A percentile compares a stretch with the other conserved stretches of the same genome.
Conservation (phyloP, 1,139 yeast genomes). For the Nakaseomyces sp. region DNA sequence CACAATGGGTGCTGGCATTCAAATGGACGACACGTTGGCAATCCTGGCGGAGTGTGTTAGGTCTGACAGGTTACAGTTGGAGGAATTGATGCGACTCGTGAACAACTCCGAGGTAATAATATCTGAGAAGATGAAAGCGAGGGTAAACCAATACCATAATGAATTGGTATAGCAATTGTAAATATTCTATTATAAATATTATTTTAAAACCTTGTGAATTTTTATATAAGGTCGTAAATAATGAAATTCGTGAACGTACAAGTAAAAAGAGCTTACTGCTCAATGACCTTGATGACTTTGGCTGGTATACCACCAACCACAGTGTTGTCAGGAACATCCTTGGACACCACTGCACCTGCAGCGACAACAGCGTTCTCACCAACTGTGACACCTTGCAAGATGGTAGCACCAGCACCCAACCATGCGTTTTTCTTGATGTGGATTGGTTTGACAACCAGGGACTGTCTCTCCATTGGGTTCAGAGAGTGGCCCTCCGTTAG, state of each 20-base stretch:
- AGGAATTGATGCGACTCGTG: not conserved
- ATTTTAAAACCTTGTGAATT: not conserved
- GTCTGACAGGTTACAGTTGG: not conserved
- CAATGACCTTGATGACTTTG: slow-evolving; percentile 31
- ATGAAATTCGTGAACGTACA: too few relatives aligned
- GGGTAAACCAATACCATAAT: not conserved
- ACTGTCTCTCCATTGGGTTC: slow-evolving; percentile 39
- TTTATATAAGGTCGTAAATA: too few relatives aligned
- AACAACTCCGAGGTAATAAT: not conserved
- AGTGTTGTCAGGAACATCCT: slow-evolving; percentile 43
- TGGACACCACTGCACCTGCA: slow-evolving; percentile 57
- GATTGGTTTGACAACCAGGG: slow-evolving; percentile 45
- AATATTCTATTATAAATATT: not conserved
- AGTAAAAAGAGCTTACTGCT: not conserved
- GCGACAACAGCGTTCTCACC: slow-evolving; percentile 59
- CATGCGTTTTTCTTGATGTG: slow-evolving; percentile 56
- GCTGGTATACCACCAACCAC: slow-evolving; percentile 60
- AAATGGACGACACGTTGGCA: not conserved
- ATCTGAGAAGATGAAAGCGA: not conserved
- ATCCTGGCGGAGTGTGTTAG: not conserved
- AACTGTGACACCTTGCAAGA: slow-evolving; percentile 58
- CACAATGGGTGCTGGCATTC: not conserved
- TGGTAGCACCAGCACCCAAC: slow-evolving; percentile 49
- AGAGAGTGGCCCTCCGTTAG: slow-evolving; percentile 58
- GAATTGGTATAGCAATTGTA: not conserved